Percentiles rank a stretch among this genome's conserved stretches.
Conservation (phyloP, 352 stramenopile genomes). For the Phytophthora capsici region DNA sequence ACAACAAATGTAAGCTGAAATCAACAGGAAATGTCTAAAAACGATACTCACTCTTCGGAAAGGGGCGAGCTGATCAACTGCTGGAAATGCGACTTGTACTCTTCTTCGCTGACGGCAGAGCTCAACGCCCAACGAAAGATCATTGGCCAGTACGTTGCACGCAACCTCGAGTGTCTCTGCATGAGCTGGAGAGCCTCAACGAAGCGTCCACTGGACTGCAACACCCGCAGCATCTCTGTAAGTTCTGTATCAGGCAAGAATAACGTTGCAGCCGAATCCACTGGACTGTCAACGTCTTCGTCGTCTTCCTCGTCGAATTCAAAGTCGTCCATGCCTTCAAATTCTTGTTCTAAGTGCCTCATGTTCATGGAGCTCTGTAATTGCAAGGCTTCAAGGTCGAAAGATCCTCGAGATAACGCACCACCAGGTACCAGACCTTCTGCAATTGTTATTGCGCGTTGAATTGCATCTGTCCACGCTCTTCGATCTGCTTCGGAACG, state of each 20-base stretch:
- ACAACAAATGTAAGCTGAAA: neutral
- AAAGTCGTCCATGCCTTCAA: slow-evolving; percentile 41
- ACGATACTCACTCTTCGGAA: slow-evolving; percentile 54
- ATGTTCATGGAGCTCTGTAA: slow-evolving; percentile 63
- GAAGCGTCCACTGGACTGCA: slow-evolving; percentile 67
- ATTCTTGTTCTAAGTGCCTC: slow-evolving; percentile 40
- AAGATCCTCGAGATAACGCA: slow-evolving; percentile 35
- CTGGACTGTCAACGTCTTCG: slow-evolving; percentile 20
- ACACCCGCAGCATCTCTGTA: slow-evolving; percentile 62
- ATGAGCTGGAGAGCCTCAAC: slow-evolving; percentile 83
- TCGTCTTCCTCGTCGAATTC: slow-evolving; percentile 21
- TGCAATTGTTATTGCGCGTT: slow-evolving; percentile 73
- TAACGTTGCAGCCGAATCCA: slow-evolving; percentile 20
- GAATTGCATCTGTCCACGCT: slow-evolving; percentile 67
- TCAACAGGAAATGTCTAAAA: neutral
- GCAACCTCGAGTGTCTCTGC: slow-evolving; percentile 52
- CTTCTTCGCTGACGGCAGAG: slow-evolving; percentile 11
- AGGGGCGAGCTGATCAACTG: slow-evolving; percentile 37
- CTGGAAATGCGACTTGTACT: slow-evolving; percentile 21
- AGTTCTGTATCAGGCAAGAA: slow-evolving; percentile 57
- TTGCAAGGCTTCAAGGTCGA: slow-evolving; percentile 63
- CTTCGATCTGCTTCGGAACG: slow-evolving; percentile 49
- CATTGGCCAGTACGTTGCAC: slow-evolving; percentile 64
- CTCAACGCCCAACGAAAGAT: slow-evolving; percentile 73
- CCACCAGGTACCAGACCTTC: slow-evolving; percentile 59